Percentiles rank a stretch among this genome's conserved stretches.
Conservation (phyloP, 1,284 basidiomycete genomes). For the Leccinum pallidistipes region DNA sequence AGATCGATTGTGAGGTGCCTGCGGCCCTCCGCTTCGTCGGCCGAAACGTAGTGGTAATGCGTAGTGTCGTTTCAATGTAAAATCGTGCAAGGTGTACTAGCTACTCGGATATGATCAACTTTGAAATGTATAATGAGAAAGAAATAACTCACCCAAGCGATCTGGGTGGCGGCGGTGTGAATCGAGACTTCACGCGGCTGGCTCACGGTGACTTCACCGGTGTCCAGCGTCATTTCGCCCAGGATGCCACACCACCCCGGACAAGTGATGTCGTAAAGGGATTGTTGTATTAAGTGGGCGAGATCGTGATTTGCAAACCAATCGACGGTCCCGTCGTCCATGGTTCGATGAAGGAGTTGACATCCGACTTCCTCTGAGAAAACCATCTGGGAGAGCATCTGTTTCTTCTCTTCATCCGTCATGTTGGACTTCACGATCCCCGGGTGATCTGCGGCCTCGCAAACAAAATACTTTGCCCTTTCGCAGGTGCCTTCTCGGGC, state of each 20-base stretch:
- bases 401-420: neutral
- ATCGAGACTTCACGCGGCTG: neutral
- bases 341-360: neutral
- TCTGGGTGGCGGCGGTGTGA: neutral
- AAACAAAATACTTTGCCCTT: neutral
- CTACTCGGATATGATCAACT: neutral
- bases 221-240: neutral
- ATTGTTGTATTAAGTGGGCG: neutral
- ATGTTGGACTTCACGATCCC: neutral
- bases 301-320: neutral
- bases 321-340: neutral
- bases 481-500: neutral
- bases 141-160: neutral
- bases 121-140: neutral
- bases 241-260: neutral
- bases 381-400: neutral
- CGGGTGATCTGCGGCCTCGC: neutral
- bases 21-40: neutral
- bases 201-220: neutral
- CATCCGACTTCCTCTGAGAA: neutral
- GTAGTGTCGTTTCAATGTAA: neutral
- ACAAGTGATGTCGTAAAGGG: neutral
- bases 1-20: too few species aligned
- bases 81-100: neutral
- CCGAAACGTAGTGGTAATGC: neutral